Base-by-base conservation (phyloP, 164 flowering plant genomes). In the Dillenia turbinata region DNA sequence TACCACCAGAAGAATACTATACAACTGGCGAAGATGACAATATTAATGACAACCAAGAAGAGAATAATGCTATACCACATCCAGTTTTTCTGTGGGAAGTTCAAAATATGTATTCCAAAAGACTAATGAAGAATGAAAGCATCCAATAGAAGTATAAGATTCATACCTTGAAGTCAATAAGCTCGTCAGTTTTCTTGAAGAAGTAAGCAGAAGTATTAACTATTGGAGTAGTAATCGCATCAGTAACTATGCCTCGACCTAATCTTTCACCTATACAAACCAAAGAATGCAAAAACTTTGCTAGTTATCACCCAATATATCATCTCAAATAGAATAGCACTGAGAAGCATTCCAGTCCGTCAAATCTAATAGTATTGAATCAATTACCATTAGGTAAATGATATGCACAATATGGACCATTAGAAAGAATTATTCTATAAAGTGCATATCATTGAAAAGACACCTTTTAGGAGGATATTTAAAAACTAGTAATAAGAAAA, bases 181-280 rank as follows among this genome's bases (percentile, higher is more conserved):
- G 90, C 57, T 91, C 90, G 52, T 80, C 76, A 61, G 92, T 86
- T 65, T 82, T 89, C 78, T 88, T 84, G 71, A 92, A 95, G 79
- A 78, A 86, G 73, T 91, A 95, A 62, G 97, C 97, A 79, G 97
- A 76, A 66, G 99, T 86, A 62, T 89, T 88, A 64, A 89, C 89
- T 48, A 95, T 79, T 9, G 99, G 99, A 14, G 99, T 95, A 43
- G 99, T 92, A 67, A 91, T 84, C 55, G 92, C 97, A 82, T 95
- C 97, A 15, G 89, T 85, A 54, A 70, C 89, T 51, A 89, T 82
- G 47, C 89, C 82, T 50, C 99, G 96, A 59, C 97, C 97, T 69
- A 81, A 75, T 77, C 99, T 80, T 73, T 94, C 99, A 72, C 97
- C 99, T 91, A 81, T 47, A 50, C 9, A 60, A 67, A 51, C 17